These are phyloP conservation scores for Rasamsonia emersonii DNA, from an alignment of 2,329 filamentous ascomycete genomes.

Conservation along the genomic window DNA sequence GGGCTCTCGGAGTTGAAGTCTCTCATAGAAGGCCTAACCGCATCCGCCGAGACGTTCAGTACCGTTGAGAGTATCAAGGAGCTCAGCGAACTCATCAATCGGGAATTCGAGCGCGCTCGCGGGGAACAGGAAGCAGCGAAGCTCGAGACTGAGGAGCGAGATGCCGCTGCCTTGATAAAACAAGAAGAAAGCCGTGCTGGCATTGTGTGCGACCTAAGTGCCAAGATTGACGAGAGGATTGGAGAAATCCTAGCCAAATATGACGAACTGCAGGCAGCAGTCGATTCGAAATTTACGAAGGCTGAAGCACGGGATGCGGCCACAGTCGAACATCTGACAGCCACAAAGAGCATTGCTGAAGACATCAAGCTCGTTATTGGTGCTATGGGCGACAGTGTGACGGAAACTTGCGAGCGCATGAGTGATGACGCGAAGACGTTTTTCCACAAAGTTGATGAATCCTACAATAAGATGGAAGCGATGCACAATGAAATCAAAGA, in stretches of 20 bases:
- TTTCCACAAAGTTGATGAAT: constrained; percentile 72
- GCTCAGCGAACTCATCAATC: constrained; percentile 65
- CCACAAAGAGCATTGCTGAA: constrained; percentile 71
- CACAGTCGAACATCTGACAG: constrained; percentile 63
- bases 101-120: constrained; percentile 80
- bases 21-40: constrained; percentile 60
- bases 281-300: constrained; percentile 65
- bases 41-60: constrained; percentile 40
- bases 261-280: constrained; percentile 67
- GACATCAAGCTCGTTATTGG: constrained; percentile 82
- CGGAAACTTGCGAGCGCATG: constrained; percentile 77
- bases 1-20: constrained; percentile 52
- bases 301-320: constrained; percentile 65
- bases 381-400: constrained; percentile 70
- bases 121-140: constrained; percentile 71
- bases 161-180: constrained; percentile 48
- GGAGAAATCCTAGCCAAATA: constrained; percentile 76
- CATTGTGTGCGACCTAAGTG: constrained; percentile 45
- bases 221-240: constrained; percentile 67
- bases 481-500: constrained; percentile 61
- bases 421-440: constrained; percentile 80
- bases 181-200: constrained; percentile 51
- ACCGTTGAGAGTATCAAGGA: constrained; percentile 58
- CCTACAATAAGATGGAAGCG: constrained; percentile 67
- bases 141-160: constrained; percentile 61